Evolutionary conservation across 2,329 filamentous ascomycete species (phyloP), one percentile per base, ranked within the genome.

Genomic region (Talaromyces marneffei): DNA sequence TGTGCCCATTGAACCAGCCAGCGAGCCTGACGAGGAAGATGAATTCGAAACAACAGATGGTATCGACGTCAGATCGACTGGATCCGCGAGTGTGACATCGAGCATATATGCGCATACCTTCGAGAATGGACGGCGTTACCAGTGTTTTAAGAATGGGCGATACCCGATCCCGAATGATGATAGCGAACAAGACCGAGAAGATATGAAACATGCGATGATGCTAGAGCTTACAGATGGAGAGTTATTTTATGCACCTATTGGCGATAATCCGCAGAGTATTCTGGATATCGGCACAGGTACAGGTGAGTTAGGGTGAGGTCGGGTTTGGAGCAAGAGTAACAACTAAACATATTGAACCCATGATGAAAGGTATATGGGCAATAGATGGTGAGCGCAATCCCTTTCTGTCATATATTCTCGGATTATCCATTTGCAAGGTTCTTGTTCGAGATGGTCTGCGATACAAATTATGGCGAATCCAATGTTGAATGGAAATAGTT

Each of bases 231-330:
- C 54, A 29, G 52, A 55, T 25, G 61, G 58, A 27, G 40, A 55
- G 23, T 25, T 60, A 5, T 63, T 63, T 23, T 55, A 56, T 29
- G 57, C 61, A 1, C 61, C 61, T 25, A 46, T 63, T 7, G 53
- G 58, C 58, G 48, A 54, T 9, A 39, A 60, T 20, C 48, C 57
- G 9, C 48, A 52, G 25, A 59, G 29, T 33, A 60, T 63, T 37
- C 18, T 63, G 33, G 61, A 63, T 37, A 61, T 63, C 44, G 61
- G 61, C 20, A 63, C 61, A 20, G 61, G 61, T 42, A 74, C 70
- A 10, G 72, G 72, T 27, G 65, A 68, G 48, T 73, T 71, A 23
- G 20, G 55, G 5, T 25, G 27, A 6, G 14, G 7, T 31, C 29
- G 1, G 14, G 9, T 4, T 16, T 29, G 25, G 8, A 48, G 18